Evolutionary conservation across 2,329 filamentous ascomycete species (phyloP).

Genomic region (Epichloe sylvatica): DNA sequence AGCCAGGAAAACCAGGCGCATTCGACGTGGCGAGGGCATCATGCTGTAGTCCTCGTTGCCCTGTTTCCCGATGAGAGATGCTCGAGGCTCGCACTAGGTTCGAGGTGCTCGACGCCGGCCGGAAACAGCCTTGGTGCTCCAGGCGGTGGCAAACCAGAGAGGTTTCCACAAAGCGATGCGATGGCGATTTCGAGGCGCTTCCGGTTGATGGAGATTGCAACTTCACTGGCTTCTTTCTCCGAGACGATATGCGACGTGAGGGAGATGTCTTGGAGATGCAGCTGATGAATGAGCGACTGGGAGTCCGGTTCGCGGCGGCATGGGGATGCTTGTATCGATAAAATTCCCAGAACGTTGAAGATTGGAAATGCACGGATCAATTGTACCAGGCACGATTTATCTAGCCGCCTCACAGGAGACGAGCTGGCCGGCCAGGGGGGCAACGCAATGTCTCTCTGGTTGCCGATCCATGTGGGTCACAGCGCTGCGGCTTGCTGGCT

Average conservation of each 20-base stretch:
- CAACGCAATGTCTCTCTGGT: neutral
- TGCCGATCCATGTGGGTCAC: neutral
- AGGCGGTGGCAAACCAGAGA: neutral
- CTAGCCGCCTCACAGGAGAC: neutral
- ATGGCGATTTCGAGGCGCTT: neutral
- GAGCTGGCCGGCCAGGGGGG: neutral
- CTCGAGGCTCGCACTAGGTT: neutral
- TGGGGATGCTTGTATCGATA: neutral
- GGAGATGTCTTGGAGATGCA: neutral
- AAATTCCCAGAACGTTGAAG: neutral
- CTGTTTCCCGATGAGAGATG: neutral
- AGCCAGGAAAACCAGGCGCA: slow-evolving; percentile 52
- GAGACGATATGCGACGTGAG: neutral
- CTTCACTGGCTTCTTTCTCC: neutral
- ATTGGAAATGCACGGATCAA: too few relatives aligned
- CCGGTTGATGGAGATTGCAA: neutral
- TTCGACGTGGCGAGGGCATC: slow-evolving; percentile 58
- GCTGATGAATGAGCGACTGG: neutral
- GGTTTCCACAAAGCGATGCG: neutral
- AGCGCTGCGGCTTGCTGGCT: neutral
- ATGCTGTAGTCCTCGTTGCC: neutral
- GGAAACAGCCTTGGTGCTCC: neutral
- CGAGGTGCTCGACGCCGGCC: neutral
- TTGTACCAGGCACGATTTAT: neutral
- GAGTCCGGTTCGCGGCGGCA: neutral